phyloP scores from a whole-genome alignment of 768 basidiomycete genomes.

The Mycena olivaceomarginata region DNA sequence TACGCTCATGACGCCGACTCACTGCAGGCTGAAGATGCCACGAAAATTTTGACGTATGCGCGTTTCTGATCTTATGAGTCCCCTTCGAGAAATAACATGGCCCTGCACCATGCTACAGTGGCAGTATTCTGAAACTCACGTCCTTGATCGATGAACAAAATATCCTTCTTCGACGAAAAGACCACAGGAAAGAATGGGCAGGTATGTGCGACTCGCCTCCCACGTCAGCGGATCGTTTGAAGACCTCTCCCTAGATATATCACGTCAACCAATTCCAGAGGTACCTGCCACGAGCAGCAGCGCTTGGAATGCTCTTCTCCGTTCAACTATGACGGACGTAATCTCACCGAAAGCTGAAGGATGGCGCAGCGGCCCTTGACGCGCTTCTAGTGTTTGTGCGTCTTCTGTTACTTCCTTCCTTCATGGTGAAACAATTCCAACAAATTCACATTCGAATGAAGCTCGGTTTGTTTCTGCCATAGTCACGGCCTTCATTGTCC shows the following conservation, averaged over 20 bases:
- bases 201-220: neutral
- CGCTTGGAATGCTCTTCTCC: conserved; percentile 45
- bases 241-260: conserved; percentile 18
- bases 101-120: neutral
- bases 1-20: neutral
- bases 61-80: neutral
- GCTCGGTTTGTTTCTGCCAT: conserved; percentile 48
- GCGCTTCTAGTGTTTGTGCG: conserved; percentile 44
- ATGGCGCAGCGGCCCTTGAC: conserved; percentile 44
- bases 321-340: conserved; percentile 23
- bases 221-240: neutral
- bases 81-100: neutral
- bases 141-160: conserved; percentile 28
- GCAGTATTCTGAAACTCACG: conserved; percentile 1
- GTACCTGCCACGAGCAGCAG: conserved; percentile 45
- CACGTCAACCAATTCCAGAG: conserved; percentile 39
- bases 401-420: neutral
- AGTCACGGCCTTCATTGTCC: conserved; percentile 45
- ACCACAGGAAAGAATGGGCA: conserved; percentile 21
- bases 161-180: conserved; percentile 14
- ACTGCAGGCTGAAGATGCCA: neutral
- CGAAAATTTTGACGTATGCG: conserved; percentile 10
- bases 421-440: too few species aligned
- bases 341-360: conserved; percentile 42
- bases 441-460: neutral